Base-by-base conservation (phyloP, 2,329 filamentous ascomycete genomes). In the Scytalidium lignicola region DNA sequence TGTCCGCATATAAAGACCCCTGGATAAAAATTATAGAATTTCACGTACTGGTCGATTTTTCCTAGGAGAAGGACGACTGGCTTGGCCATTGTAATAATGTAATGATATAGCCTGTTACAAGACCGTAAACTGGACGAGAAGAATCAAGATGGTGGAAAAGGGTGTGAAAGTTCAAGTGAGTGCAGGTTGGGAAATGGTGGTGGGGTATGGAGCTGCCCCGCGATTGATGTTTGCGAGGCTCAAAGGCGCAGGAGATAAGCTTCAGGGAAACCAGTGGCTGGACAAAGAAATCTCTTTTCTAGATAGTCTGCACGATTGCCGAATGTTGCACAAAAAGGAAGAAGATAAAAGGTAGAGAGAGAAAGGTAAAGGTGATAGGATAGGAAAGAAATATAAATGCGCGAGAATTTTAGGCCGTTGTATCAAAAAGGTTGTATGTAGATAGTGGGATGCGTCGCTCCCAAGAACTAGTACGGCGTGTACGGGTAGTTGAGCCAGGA, bases 21-120 rank as follows among this genome's bases (percentile, higher is more conserved):
- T 48, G 20, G 41, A 32, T n/a, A 22, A 51, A 23, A n/a, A n/a
- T n/a, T n/a, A n/a, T 7, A 20, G 20, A 13, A 21, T 19, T 40
- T 17, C 20, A 74, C 79, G 58, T 68, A 86, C 83, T 83, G 79
- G 49, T 79, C 74, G 54, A 88, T 80, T 32, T 71, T 61, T 43
- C 85, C 84, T 15, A 88, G 69, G 40, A 84, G 73, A 7, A 88
- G 73, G 44, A 84, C 76, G 60, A 81, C 83, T 37, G 78, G 75
- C 58, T 74, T 80, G 20, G 60, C 46, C 63, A 66, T 66, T 13
- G 41, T 59, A 43, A 44, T n/a, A 66, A 65, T 13, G 41, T 59
- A 43, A 44, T n/a, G 20, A 21, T 41, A 41, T 43, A 18, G n/a
- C 9, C 18, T 15, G 28, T 40, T 37, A 28, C 45, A 18, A 20